phyloP scores from a whole-genome alignment of 2,329 filamentous ascomycete genomes.

The Dothideomycetes sp. region DNA sequence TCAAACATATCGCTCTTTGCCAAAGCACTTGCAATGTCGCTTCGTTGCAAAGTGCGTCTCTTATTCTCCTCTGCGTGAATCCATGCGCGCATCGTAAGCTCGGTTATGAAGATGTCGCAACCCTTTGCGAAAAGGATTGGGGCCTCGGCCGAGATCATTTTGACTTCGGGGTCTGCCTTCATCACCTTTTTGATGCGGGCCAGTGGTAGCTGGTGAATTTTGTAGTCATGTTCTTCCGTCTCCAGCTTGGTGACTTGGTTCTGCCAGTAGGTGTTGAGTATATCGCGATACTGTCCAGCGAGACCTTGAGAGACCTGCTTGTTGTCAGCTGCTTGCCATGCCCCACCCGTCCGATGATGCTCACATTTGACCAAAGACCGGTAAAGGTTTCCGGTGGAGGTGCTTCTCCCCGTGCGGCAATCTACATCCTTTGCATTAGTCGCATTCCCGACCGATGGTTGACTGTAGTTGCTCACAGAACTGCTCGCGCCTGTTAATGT shows the following conservation, averaged over 20 bases:
- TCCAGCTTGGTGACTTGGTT: conserved; percentile 95
- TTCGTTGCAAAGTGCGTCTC: conserved; percentile 84
- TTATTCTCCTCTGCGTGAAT: conserved; percentile 99
- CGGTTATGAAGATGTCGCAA: conserved; percentile 98
- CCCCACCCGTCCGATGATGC: conserved; percentile 19
- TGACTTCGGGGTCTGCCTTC: conserved; percentile 98
- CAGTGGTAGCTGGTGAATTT: conserved; percentile 88
- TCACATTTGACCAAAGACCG: conserved; percentile 88
- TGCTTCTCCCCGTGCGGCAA: conserved; percentile 76
- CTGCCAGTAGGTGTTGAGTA: conserved; percentile 98
- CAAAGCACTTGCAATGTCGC: conserved; percentile 89
- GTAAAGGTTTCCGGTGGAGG: conserved; percentile 86
- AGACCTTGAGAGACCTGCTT: conserved; percentile 85
- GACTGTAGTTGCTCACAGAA: conserved; percentile 42
- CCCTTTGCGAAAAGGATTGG: conserved; percentile 97
- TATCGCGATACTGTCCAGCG: conserved; percentile 86
- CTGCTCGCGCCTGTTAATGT: conserved; percentile 50
- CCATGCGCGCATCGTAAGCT: conserved; percentile 98
- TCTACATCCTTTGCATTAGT: conserved; percentile 40
- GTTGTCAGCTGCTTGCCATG: conserved; percentile 5
- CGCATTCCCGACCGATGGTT: conserved; percentile 1
- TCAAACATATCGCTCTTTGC: conserved; percentile 99
- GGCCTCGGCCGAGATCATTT: conserved; percentile 98
- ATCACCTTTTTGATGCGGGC: conserved; percentile 99
- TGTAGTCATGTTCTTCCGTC: conserved; percentile 93